Evolutionary conservation across 2,329 filamentous ascomycete genomes (phyloP).

Genomic region (Verticillium klebahnii): DNA sequence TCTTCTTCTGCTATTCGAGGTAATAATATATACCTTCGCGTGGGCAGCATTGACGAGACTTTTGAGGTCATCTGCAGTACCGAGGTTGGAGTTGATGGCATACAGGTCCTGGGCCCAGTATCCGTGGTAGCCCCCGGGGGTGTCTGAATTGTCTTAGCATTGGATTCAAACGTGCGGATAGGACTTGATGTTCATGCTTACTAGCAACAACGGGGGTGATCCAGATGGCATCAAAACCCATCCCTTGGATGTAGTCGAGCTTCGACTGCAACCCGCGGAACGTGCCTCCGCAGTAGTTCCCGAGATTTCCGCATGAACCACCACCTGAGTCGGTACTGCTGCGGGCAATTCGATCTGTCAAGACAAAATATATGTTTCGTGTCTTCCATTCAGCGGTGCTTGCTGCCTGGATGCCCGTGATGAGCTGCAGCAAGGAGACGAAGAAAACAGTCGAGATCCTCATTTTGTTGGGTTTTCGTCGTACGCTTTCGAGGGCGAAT

Average conservation of each 20-base stretch:
- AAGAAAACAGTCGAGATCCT: background rate
- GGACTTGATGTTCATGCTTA: conserved; percentile 16
- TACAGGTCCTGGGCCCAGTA: conserved; percentile 50
- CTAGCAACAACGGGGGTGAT: conserved; percentile 52
- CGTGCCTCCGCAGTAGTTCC: conserved; percentile 55
- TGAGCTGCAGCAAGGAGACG: background rate
- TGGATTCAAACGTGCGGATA: background rate
- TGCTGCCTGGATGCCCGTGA: background rate
- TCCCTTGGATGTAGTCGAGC: conserved; percentile 58
- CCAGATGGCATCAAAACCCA: conserved; percentile 56
- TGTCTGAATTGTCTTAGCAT: conserved; percentile 17
- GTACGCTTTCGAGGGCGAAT: background rate
- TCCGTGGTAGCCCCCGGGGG: conserved; percentile 45
- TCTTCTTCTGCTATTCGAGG: background rate
- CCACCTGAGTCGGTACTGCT: conserved; percentile 38
- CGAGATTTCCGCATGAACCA: conserved; percentile 34
- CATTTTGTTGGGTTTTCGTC: background rate
- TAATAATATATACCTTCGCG: conserved; percentile 38
- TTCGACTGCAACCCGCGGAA: conserved; percentile 54
- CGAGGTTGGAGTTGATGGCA: conserved; percentile 52
- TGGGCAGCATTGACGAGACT: conserved; percentile 52
- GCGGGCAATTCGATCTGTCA: conserved; percentile 52
- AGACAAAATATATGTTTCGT: conserved; percentile 53
- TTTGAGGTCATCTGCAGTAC: conserved; percentile 54
- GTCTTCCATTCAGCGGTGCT: conserved; percentile 40